Percentiles rank a stretch among this genome's conserved stretches.
phyloP scores from a whole-genome alignment of 257 asterid genomes.

The Solanum verrucosum region DNA sequence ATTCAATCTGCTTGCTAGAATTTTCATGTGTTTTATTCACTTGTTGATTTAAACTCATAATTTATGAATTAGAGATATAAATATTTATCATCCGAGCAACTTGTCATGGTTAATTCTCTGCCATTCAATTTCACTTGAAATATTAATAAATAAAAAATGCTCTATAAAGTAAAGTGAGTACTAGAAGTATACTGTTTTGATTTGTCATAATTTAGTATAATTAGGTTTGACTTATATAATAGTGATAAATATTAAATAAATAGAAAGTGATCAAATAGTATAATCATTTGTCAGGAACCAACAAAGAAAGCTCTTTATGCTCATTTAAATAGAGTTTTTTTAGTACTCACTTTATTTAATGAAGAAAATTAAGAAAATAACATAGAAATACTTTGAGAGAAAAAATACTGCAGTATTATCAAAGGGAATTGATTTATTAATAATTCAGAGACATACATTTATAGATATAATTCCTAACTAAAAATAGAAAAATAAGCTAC shows the following conservation, averaged over 20 bases:
- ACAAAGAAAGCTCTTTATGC: background rate
- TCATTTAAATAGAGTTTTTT: too few species aligned
- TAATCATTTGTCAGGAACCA: background rate
- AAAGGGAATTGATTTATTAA: too few species aligned
- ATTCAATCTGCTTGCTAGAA: background rate
- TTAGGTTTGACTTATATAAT: background rate
- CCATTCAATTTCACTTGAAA: background rate
- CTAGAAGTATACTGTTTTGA: background rate
- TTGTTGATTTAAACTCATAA: background rate
- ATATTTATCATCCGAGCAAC: background rate
- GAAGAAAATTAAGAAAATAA: too few species aligned
- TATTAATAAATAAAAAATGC: background rate
- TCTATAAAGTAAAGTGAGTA: background rate
- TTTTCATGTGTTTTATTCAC: background rate
- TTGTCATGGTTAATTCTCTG: background rate
- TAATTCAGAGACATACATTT: too few species aligned
- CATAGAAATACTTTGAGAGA: too few species aligned
- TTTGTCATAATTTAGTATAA: background rate
- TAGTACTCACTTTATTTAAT: too few species aligned
- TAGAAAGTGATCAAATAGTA: background rate
- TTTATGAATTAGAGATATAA: background rate
- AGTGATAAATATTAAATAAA: background rate
- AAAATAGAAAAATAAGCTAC: too few species aligned
- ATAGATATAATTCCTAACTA: too few species aligned
- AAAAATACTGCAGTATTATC: too few species aligned